A percentile compares a stretch with the other conserved stretches of the same genome.
These are phyloP conservation scores for Neostapfia colusana DNA, from an alignment of 176 grass and related monocot genomes.

Conservation along the genomic window DNA sequence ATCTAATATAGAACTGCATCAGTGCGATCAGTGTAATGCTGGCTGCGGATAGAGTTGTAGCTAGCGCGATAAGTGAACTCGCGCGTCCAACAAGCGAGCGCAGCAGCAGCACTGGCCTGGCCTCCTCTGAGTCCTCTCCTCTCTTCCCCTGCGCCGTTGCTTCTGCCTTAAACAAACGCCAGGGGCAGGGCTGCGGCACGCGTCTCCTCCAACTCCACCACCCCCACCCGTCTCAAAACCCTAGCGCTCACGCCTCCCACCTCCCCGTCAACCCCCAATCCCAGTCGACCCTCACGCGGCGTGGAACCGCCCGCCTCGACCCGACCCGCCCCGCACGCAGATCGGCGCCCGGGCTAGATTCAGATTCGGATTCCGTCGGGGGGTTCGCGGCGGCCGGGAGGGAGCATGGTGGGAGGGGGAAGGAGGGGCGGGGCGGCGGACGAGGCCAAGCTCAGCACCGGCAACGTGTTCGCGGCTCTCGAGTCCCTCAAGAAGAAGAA, in stretches of 20 bases:
- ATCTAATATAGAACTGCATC: too few relatives aligned
- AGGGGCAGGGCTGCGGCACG: conserved; percentile 8
- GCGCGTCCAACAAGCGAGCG: neutral
- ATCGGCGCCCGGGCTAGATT: conserved; percentile 45
- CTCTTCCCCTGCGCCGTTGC: neutral
- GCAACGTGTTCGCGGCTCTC: conserved; percentile 93
- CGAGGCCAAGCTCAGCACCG: conserved; percentile 74
- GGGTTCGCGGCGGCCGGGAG: neutral
- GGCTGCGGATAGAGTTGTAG: conserved; percentile 25
- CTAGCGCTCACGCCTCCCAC: conserved; percentile 28
- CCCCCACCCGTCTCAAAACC: conserved; percentile 50
- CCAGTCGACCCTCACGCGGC: conserved; percentile 1
- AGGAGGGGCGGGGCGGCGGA: conserved; percentile 67
- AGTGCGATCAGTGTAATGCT: too few relatives aligned
- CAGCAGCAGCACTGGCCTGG: neutral
- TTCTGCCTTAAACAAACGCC: neutral
- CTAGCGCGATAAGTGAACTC: neutral
- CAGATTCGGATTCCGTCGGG: conserved; percentile 41
- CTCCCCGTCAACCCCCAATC: neutral
- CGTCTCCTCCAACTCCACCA: neutral
- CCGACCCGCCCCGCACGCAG: conserved; percentile 14
- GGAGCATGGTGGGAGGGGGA: conserved; percentile 81
- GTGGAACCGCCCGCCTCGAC: neutral
- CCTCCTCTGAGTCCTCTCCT: too few relatives aligned
- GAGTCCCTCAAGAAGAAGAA: conserved; percentile 99